Conservation (phyloP, 2,329 filamentous ascomycete genomes). For the Beauveria brongniartii region DNA sequence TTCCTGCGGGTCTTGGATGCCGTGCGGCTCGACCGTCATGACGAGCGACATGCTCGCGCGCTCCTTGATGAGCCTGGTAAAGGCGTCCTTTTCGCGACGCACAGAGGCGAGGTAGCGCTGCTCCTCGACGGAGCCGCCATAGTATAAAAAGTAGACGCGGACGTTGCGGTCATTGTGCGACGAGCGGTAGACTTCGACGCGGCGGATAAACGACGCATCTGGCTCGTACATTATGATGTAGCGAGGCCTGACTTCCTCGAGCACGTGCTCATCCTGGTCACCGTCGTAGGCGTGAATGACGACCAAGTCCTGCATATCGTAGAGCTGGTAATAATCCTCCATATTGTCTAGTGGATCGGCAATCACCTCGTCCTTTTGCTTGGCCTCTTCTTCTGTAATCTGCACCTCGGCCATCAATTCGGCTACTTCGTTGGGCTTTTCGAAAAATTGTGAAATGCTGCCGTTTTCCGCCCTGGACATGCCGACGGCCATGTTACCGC, state of each 20-base stretch:
- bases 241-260: constrained; percentile 86
- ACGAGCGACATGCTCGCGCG: constrained; percentile 88
- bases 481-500: constrained; percentile 51
- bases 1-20: constrained; percentile 75
- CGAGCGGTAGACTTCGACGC: constrained; percentile 91
- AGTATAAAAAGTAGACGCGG: constrained; percentile 94
- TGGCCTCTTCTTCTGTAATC: constrained; percentile 67
- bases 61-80: constrained; percentile 90
- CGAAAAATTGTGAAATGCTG: constrained; percentile 69
- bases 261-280: constrained; percentile 90
- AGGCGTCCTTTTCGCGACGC: constrained; percentile 91
- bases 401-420: constrained; percentile 75
- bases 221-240: constrained; percentile 99
- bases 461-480: constrained; percentile 62
- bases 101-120: constrained; percentile 85
- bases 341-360: constrained; percentile 77
- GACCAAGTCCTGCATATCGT: constrained; percentile 82
- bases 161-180: constrained; percentile 86
- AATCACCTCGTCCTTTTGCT: constrained; percentile 67
- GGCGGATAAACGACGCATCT: constrained; percentile 84
- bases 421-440: constrained; percentile 74
- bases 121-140: constrained; percentile 89
- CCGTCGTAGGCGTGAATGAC: constrained; percentile 91
- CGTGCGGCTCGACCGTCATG: constrained; percentile 62
- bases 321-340: constrained; percentile 87